Conservation (phyloP, 257 asterid genomes). For the Solanum boliviense region DNA sequence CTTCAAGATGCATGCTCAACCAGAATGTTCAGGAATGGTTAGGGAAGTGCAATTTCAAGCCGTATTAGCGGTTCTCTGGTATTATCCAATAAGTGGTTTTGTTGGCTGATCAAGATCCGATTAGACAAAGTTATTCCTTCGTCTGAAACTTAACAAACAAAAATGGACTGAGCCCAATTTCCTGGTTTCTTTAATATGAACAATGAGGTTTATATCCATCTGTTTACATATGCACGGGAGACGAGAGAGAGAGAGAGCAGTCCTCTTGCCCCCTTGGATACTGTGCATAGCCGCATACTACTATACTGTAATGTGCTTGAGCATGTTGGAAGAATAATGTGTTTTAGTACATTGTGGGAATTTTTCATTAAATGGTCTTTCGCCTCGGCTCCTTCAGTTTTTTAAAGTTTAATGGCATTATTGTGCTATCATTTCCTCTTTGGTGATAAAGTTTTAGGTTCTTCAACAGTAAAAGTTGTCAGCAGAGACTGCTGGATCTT, state of each 20-base stretch:
- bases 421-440: neutral
- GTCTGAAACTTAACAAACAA: neutral
- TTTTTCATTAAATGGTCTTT: neutral
- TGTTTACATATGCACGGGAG: neutral
- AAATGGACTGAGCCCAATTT: neutral
- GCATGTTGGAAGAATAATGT: neutral
- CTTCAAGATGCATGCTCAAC: neutral
- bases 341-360: neutral
- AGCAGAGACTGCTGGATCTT: neutral
- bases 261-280: neutral
- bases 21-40: neutral
- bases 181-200: neutral
- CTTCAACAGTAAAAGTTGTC: neutral
- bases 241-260: neutral
- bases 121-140: neutral
- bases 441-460: neutral
- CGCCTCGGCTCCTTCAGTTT: neutral
- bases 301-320: neutral
- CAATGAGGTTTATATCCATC: neutral
- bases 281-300: neutral
- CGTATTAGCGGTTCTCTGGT: neutral
- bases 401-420: neutral
- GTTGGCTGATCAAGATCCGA: neutral
- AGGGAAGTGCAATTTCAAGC: neutral
- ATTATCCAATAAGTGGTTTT: neutral